Evolutionary conservation across 129 eudicot species (phyloP).

Genomic region (Pseudognaphalium luteoalbum): DNA sequence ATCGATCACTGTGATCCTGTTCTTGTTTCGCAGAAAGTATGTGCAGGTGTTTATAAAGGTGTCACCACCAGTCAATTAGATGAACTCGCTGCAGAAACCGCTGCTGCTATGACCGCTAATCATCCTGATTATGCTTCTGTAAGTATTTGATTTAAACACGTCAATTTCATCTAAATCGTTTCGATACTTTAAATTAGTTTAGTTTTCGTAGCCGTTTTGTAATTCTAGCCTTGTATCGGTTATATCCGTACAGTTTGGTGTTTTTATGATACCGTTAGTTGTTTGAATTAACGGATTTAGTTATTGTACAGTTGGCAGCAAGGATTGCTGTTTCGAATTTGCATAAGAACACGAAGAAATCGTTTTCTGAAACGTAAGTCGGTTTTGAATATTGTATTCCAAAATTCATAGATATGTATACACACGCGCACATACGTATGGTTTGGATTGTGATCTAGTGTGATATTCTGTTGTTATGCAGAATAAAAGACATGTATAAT

Average conservation of each 20-base stretch:
- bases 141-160: constrained; percentile 15
- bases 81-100: constrained; percentile 88
- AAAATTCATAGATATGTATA: not conserved
- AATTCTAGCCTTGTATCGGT: not conserved
- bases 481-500: constrained; percentile 62
- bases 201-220: not conserved
- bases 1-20: constrained; percentile 84
- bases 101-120: constrained; percentile 85
- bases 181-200: not conserved
- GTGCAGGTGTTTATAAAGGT: constrained; percentile 92
- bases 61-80: constrained; percentile 82
- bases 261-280: not conserved
- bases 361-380: constrained; percentile 82
- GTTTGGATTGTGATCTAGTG: not conserved
- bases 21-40: constrained; percentile 81
- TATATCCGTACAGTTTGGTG: not conserved
- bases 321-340: constrained; percentile 85
- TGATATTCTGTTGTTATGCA: constrained; percentile 20
- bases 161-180: not conserved
- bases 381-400: not conserved
- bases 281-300: not conserved
- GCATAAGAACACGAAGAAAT: constrained; percentile 80
- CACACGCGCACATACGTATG: not conserved
- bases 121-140: constrained; percentile 89
- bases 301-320: constrained; percentile 67